Evolutionary conservation across 805 yeast genomes (phyloP), one percentile per base, ranked within the genome.

Genomic region (Candida germanica): DNA sequence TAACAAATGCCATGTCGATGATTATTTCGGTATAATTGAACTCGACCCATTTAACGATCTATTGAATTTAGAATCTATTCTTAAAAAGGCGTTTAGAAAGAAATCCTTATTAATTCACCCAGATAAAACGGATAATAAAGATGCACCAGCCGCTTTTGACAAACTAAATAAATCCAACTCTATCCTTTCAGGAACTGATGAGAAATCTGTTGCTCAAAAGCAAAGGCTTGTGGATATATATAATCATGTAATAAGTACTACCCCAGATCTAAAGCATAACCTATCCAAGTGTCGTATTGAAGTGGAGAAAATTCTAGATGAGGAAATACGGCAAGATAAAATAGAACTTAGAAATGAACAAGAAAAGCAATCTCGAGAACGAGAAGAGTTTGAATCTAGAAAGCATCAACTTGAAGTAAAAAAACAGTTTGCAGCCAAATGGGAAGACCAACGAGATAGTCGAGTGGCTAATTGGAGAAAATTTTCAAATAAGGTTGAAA

Each of bases 61-160:
- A 7, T 38, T 23, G 37, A 67, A 23, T 60, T 16, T 36, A 5
- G 31, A 33, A 58, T 46, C 69, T 74, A 8, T 61, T 32, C 68
- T 79, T 37, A 71, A 68, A 43, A 72, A 64, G 40, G 46, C 59
- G 26, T 82, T 69, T 51, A 59, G 87, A 17, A 71, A 69, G 54
- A 79, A 76, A 51, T 79, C 87, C 2, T 57, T 82, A 24, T 56
- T 79, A 39, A 74, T 82, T 12, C 89, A 82, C 52, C 89, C 89
- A 0, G 89, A 82, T 51, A 80, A 79, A 49, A 67, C 76, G 1
- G 51, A 56, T 20, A 73, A 80, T 45, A 59, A 66, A 0, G 58
- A 66, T n/a, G 86, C 87, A 0, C 76, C 84, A 0, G 69, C 59
- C 21, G 87, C 87, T 2, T 82, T 82, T 53, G 82, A 78, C 48